Evolutionary conservation across 1,284 basidiomycete species (phyloP).

Genomic region (Xerocomus amazonicus): DNA sequence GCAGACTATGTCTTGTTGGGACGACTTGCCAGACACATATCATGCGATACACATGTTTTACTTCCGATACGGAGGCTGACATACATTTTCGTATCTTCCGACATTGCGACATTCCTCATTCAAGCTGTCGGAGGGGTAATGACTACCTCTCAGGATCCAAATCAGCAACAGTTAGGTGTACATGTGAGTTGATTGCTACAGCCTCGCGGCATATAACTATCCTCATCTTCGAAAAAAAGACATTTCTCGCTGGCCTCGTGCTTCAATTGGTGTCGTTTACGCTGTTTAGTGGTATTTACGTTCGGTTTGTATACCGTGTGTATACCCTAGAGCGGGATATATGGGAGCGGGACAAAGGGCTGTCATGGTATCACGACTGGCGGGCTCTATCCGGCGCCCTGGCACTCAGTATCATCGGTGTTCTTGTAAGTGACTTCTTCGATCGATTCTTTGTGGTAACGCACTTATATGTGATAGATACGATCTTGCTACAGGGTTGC

Average conservation of each 20-base stretch:
- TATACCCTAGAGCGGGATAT: conserved; percentile 42
- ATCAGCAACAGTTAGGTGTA: conserved; percentile 31
- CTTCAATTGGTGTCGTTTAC: conserved; percentile 64
- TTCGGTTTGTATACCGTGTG: conserved; percentile 56
- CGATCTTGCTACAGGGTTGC: conserved; percentile 66
- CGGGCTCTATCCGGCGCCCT: conserved; percentile 52
- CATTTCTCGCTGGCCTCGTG: conserved; percentile 62
- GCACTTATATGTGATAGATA: conserved; percentile 39
- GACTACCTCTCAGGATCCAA: conserved; percentile 5
- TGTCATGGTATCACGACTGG: conserved; percentile 57
- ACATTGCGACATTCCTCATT: conserved; percentile 66
- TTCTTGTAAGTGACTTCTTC: conserved; percentile 46
- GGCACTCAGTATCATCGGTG: conserved; percentile 60
- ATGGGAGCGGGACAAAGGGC: conserved; percentile 40
- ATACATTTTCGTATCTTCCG: conserved; percentile 51
- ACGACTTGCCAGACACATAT: conserved; percentile 51
- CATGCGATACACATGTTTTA: conserved; percentile 50
- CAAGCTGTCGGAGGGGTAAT: conserved; percentile 39
- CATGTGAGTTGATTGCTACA: conserved; percentile 39
- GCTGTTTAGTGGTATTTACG: conserved; percentile 55
- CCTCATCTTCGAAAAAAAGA: conserved; percentile 42
- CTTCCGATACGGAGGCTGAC: conserved; percentile 53
- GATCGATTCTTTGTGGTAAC: not conserved
- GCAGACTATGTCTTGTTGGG: conserved; percentile 69
- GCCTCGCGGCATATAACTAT: conserved; percentile 52